These are phyloP conservation scores for Saraca asoca DNA, from an alignment of 331 rosid species.

Conservation along the genomic window DNA sequence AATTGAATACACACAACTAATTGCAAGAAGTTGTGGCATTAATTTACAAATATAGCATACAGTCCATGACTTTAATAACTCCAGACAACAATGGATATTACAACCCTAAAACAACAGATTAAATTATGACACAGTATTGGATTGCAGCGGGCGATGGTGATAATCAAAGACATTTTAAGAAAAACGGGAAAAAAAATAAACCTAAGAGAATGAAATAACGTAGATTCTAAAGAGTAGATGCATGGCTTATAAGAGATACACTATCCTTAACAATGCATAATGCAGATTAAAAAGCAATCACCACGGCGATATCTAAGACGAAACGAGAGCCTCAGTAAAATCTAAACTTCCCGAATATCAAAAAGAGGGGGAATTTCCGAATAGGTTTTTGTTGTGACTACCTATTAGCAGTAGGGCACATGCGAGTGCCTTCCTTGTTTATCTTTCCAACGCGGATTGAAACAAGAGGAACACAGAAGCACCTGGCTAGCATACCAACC, in stretches of 20 bases:
- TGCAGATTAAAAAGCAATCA: background rate
- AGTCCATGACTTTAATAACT: slow-evolving; percentile 4
- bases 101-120: background rate
- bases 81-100: background rate
- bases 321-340: background rate
- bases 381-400: slow-evolving; percentile 39
- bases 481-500: slow-evolving; percentile 95
- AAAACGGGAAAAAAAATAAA: background rate
- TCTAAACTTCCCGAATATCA: slow-evolving; percentile 10
- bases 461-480: slow-evolving; percentile 96
- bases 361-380: background rate
- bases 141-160: background rate
- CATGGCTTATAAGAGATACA: background rate
- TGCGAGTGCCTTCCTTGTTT: slow-evolving; percentile 64
- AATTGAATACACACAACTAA: slow-evolving; percentile 9
- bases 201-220: background rate
- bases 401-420: slow-evolving; percentile 77
- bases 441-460: slow-evolving; percentile 89
- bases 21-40: background rate
- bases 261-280: background rate
- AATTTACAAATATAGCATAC: background rate
- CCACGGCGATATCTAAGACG: background rate
- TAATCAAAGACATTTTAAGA: background rate
- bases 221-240: background rate
- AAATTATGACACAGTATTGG: background rate